Base-by-base conservation (phyloP, 2,329 filamentous ascomycete species). In the Uncinocarpus reesii region DNA sequence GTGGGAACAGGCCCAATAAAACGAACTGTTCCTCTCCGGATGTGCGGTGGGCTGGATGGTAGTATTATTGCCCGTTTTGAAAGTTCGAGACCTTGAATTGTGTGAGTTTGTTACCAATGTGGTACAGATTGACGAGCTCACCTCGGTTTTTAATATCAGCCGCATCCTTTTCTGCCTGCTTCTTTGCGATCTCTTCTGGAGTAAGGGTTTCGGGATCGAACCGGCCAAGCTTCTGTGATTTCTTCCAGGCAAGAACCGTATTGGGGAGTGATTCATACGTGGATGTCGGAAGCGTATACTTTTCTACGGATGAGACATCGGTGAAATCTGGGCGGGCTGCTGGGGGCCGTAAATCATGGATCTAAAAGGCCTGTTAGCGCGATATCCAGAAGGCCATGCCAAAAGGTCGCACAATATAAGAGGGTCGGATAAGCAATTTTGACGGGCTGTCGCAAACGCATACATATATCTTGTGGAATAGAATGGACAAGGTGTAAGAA, bases 181-280 rank as follows among this genome's bases (percentile, higher is more conserved):
- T 75, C 49, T 84, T 71, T 63, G 85, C 85, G 54, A 85, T 77
- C 62, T 86, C 75, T 62, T 88, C 82, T 18, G 84, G 77, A 52
- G 74, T 79, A 15, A 84, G 80, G 6, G 88, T 86, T 57, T 83
- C 75, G 10, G 92, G 92, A 62, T 96, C 87, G 68, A 98, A 98
- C 29, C 92, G 86, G 43, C 92, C 92, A n/a, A 96, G 78, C 64
- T 93, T 89, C 66, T 95, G 82, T n/a, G 80, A 73, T 70, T 86
- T 90, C 70, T 98, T 98, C 88, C 88, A 96, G 4, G 89, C 86
- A 20, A 95, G 77, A 11, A 98, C 92, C 2, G 84, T 90, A 67
- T 95, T 86, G 36, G 80, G 74, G 61, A 89, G 87, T 60, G 80
- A 79, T 63, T 88, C 87, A 68, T 98, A 98, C 61, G 89, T 84